These are phyloP conservation scores for Torulaspora gathmanii DNA, from an alignment of 805 yeast species.

Conservation along the genomic window DNA sequence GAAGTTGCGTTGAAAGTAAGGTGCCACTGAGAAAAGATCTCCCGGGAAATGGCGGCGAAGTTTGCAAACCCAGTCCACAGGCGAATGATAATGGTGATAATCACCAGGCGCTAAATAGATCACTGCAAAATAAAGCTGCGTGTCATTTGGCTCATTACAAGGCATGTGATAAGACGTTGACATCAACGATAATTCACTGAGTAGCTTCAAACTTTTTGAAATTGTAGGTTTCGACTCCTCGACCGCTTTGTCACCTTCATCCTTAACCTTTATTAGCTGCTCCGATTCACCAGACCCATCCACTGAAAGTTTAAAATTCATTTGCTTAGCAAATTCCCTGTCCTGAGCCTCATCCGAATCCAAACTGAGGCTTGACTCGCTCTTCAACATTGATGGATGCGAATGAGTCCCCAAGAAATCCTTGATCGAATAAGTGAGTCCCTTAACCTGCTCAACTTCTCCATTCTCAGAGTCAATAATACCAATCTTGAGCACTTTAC, in stretches of 20 bases:
- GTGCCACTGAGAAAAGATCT: conserved; percentile 92
- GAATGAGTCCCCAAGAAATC: conserved; percentile 68
- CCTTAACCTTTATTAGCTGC: conserved; percentile 44
- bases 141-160: conserved; percentile 39
- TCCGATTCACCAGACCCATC: conserved; percentile 8
- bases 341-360: conserved; percentile 46
- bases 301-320: conserved; percentile 50
- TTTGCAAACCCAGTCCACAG: conserved; percentile 92
- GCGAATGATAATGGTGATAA: conserved; percentile 95
- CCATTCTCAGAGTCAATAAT: conserved; percentile 61
- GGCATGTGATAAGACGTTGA: conserved; percentile 15
- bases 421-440: conserved; percentile 86
- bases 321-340: conserved; percentile 69
- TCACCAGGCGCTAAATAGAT: conserved; percentile 97
- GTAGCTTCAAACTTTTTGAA: conserved; percentile 38
- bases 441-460: conserved; percentile 94
- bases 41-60: conserved; percentile 94
- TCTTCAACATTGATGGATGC: conserved; percentile 34
- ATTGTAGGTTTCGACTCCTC: conserved; percentile 31
- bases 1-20: conserved; percentile 85
- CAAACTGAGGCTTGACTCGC: conserved; percentile 25
- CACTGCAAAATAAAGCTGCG: conserved; percentile 77
- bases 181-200: conserved; percentile 30
- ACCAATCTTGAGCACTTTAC: conserved; percentile 82
- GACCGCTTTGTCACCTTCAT: conserved; percentile 64